phyloP scores from a whole-genome alignment of 2,329 filamentous ascomycete genomes.

The Amauroascus verrucosus region DNA sequence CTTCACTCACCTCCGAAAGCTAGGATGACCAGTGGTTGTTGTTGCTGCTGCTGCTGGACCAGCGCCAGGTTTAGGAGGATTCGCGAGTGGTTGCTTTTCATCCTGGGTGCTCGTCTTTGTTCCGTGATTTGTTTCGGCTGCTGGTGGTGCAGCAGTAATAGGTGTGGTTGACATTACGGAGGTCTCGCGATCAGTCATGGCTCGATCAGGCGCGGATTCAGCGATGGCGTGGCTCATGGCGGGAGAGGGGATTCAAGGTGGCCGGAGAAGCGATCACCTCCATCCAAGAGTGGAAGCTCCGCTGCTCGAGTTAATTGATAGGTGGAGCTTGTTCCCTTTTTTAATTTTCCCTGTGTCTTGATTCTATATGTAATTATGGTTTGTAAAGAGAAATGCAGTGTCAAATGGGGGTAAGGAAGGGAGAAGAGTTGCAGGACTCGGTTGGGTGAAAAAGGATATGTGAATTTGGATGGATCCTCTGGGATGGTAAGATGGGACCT shows the following conservation, averaged over 20 bases:
- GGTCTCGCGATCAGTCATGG: slow-evolving; percentile 8
- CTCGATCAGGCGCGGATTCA: not conserved
- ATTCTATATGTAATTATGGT: not conserved
- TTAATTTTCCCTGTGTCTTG: too few species aligned
- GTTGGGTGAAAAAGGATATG: not conserved
- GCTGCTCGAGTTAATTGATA: not conserved
- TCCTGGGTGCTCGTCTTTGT: slow-evolving; percentile 16
- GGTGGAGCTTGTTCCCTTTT: not conserved
- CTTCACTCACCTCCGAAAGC: slow-evolving; percentile 48
- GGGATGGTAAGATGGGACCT: not conserved
- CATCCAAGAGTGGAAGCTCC: slow-evolving; percentile 18
- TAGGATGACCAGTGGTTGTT: slow-evolving; percentile 39
- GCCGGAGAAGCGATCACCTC: slow-evolving; percentile 13
- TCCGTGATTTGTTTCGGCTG: slow-evolving; percentile 18
- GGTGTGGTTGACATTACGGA: not conserved
- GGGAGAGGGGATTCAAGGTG: slow-evolving; percentile 7
- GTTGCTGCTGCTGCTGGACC: slow-evolving; percentile 6
- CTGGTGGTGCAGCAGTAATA: slow-evolving; percentile 19
- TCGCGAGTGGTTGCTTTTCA: slow-evolving; percentile 23
- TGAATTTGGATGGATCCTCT: not conserved
- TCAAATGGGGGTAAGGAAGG: too few species aligned
- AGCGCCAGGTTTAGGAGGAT: slow-evolving; percentile 20
- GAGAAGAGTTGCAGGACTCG: too few species aligned
- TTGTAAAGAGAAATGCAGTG: not conserved
- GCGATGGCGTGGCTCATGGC: slow-evolving; percentile 24